Evolutionary conservation across 495 filamentous ascomycete species (phyloP), one percentile per base, ranked within the genome.

Genomic region (Neurospora sp.): DNA sequence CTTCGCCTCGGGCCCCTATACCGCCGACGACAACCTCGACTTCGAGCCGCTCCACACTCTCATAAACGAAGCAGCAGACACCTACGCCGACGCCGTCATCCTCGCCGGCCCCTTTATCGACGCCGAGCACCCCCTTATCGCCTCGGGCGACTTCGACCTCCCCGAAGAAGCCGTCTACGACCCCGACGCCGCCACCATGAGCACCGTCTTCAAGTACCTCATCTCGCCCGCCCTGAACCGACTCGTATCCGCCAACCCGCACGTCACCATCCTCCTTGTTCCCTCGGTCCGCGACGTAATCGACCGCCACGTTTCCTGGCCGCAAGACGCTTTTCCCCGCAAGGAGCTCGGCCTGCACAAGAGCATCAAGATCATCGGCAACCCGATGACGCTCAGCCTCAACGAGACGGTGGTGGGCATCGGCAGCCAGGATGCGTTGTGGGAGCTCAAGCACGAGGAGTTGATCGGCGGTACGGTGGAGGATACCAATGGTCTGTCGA

Each of bases 41-140:
- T 99, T 96, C 79, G 92, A 96, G 76, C 90, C 96, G 5, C 84
- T 99, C 1, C 88, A 92, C 69, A 89, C 93, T 48, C 85, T 99
- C 11, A 95, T 94, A 80, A 85, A 86, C 73, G 89, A 90, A 76
- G 94, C 94, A 31, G 90, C 89, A 38, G 90, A 92, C 71, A 88
- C 85, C 42, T 90, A 87, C 73, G 90, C 92, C 9, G 96, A 99
- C 77, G 88, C 88, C n/a, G 81, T 98, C 39, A 86, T 98, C 18
- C 85, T 99, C 35, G 82, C 88, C 62, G 96, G 96, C 0, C 96
- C 96, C 3, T 97, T 98, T 79, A 85, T 99, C 72, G 96, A 98
- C 79, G 84, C 89, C 59, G 94, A 96, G 74, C 96, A 99, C 77
- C 95, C 96, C 5, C 83, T 96, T n/a, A 87, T 99, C 70, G 90